These are phyloP conservation scores for Oryza glumipatula DNA, from an alignment of 176 grass and related monocot genomes.

Conservation along the genomic window DNA sequence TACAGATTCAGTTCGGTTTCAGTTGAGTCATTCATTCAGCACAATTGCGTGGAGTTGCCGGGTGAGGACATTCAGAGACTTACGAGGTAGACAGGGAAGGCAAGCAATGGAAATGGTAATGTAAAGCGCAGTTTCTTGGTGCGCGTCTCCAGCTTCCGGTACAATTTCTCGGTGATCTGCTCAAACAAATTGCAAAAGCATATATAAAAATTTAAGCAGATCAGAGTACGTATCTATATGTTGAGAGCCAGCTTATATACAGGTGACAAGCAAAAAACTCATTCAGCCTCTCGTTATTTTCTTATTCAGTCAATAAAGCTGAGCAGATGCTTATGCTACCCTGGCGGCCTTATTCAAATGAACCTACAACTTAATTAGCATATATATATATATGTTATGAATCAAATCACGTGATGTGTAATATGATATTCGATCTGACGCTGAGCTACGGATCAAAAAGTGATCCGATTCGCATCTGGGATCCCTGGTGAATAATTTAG, in stretches of 20 bases:
- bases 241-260: not conserved
- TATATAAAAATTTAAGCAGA: not conserved
- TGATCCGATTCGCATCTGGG: not conserved
- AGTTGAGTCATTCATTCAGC: not conserved
- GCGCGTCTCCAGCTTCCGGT: conserved; percentile 46
- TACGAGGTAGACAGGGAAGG: conserved; percentile 86
- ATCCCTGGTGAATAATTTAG: not conserved
- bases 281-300: no score
- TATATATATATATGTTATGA: not conserved
- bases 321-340: no score
- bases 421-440: not conserved
- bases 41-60: no score
- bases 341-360: no score
- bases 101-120: conserved; percentile 63
- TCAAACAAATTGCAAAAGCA: not conserved
- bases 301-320: no score
- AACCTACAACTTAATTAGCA: not conserved
- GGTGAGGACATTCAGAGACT: not conserved
- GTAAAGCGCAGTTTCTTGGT: conserved; percentile 69
- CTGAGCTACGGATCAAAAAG: not conserved
- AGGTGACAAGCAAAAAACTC: no score
- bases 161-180: conserved; percentile 75
- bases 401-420: not conserved
- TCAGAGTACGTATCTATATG: not conserved
- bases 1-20: no score